Evolutionary conservation across 345 rosid species (phyloP).

Genomic region (Salix koriyanagi): DNA sequence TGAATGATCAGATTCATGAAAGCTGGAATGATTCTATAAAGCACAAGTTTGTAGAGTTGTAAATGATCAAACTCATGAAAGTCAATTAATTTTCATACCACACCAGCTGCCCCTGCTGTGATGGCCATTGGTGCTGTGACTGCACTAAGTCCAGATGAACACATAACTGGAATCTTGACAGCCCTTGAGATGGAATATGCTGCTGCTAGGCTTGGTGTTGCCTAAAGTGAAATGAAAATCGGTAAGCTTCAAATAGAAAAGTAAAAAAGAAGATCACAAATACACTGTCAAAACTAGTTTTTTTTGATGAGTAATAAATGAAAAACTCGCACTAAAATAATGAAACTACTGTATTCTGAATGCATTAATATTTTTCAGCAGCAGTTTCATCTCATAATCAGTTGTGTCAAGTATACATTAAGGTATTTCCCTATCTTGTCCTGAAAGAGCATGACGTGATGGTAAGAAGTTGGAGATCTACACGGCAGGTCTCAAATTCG

Average conservation of each 20-base stretch:
- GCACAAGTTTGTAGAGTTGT: neutral
- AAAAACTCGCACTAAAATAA: too few relatives aligned
- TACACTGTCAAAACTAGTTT: too few relatives aligned
- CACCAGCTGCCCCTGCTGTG: slow-evolving; percentile 58
- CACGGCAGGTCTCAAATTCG: too few relatives aligned
- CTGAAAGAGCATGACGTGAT: too few relatives aligned
- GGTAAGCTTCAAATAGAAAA: neutral
- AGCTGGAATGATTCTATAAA: neutral
- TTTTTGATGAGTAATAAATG: too few relatives aligned
- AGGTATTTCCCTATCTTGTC: too few relatives aligned
- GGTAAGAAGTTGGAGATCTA: too few relatives aligned
- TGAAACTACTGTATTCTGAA: too few relatives aligned
- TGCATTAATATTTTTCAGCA: too few relatives aligned
- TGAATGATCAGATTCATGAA: neutral
- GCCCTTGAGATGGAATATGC: slow-evolving; percentile 59
- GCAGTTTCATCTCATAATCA: too few relatives aligned
- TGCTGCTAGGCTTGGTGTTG: slow-evolving; percentile 57
- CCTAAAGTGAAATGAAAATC: slow-evolving; percentile 17
- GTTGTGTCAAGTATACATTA: too few relatives aligned
- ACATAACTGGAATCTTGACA: slow-evolving; percentile 55
- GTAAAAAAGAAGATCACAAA: too few relatives aligned
- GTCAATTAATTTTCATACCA: slow-evolving; percentile 33
- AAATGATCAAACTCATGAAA: neutral
- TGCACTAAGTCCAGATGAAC: slow-evolving; percentile 58
- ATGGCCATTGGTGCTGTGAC: slow-evolving; percentile 74